Percentiles rank a stretch among this genome's conserved stretches.
phyloP scores from a whole-genome alignment of 257 asterid species.

The Nicotiana obtusifolia region DNA sequence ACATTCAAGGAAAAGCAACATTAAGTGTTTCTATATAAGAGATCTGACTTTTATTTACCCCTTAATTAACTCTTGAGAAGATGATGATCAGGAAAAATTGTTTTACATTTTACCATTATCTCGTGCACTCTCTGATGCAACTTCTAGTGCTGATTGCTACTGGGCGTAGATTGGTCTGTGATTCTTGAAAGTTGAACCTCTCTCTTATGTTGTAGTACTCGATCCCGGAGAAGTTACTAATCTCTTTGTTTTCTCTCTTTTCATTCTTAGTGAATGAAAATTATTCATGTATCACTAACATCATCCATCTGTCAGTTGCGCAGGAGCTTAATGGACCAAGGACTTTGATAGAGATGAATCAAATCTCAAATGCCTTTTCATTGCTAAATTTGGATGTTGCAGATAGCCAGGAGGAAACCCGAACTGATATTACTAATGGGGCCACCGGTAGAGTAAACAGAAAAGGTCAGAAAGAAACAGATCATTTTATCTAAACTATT shows the following conservation, averaged over 20 bases:
- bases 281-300: background rate
- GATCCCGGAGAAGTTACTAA: background rate
- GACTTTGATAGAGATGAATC: conserved; percentile 39
- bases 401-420: conserved; percentile 27
- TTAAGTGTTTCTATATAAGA: too few species aligned
- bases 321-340: conserved; percentile 21
- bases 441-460: conserved; percentile 15
- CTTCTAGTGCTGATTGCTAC: background rate
- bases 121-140: background rate
- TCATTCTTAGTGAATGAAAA: background rate
- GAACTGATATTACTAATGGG: conserved; percentile 19
- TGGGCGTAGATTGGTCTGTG: background rate
- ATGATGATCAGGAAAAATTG: background rate
- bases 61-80: background rate
- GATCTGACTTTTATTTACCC: too few species aligned
- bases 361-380: conserved; percentile 62
- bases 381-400: conserved; percentile 57
- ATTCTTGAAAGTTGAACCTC: background rate
- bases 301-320: background rate
- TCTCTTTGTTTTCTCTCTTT: background rate
- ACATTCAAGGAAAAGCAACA: too few species aligned
- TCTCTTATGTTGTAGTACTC: background rate
- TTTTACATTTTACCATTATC: background rate
- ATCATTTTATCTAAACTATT: background rate
- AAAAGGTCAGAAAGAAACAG: conserved; percentile 16